These are phyloP conservation scores for Gossypium laxum DNA, from an alignment of 441 rosid genomes.

Conservation along the genomic window DNA sequence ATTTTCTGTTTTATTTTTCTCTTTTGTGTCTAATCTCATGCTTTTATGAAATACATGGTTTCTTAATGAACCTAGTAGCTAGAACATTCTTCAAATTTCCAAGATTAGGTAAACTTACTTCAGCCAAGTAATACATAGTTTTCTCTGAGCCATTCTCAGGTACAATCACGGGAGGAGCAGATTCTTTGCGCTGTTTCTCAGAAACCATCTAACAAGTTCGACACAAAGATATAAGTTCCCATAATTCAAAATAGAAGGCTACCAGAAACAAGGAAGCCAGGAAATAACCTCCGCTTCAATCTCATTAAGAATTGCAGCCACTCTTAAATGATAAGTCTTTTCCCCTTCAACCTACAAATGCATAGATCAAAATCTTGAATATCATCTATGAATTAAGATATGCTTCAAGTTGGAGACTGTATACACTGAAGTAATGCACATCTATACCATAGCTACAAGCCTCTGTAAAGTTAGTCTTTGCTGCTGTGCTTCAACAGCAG, in stretches of 20 bases:
- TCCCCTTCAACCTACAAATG: slow-evolving; percentile 74
- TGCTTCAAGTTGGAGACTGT: slow-evolving; percentile 6
- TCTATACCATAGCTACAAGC: slow-evolving; percentile 68
- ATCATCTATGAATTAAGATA: not conserved
- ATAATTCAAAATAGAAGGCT: not conserved
- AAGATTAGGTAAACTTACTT: slow-evolving; percentile 42
- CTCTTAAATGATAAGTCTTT: slow-evolving; percentile 68
- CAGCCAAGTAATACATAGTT: slow-evolving; percentile 66
- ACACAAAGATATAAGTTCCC: slow-evolving; percentile 14
- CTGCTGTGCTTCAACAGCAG: slow-evolving; percentile 87
- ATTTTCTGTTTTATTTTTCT: not conserved
- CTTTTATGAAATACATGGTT: not conserved
- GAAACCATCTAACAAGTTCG: slow-evolving; percentile 57
- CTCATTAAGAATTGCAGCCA: slow-evolving; percentile 78
- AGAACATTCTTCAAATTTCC: not conserved
- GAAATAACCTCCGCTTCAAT: slow-evolving; percentile 87
- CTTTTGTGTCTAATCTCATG: not conserved
- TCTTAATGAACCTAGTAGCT: not conserved
- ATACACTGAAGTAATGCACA: not conserved
- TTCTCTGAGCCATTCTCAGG: slow-evolving; percentile 51
- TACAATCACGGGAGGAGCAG: slow-evolving; percentile 72
- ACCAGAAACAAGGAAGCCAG: not conserved
- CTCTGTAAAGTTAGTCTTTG: slow-evolving; percentile 79
- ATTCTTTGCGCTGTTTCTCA: slow-evolving; percentile 82
- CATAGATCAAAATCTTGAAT: slow-evolving; percentile 9